These are phyloP conservation scores for Przewalskia tangutica DNA, from an alignment of 257 asterid genomes.

Conservation along the genomic window DNA sequence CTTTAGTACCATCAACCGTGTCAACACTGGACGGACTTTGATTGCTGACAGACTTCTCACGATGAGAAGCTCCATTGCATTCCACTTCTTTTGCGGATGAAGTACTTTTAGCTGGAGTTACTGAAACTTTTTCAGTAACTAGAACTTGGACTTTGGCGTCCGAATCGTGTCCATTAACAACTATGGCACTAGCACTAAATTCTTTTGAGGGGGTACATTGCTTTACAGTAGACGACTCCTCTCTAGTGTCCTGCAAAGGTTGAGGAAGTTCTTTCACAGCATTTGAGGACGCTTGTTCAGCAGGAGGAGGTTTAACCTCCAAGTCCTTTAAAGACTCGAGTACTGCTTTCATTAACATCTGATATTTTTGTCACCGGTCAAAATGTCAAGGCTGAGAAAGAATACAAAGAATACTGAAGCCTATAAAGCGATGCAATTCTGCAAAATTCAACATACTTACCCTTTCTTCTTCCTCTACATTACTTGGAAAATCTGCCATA, in stretches of 20 bases:
- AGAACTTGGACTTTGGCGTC: constrained; percentile 8
- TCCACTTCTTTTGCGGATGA: constrained; percentile 16
- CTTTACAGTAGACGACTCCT: constrained; percentile 6
- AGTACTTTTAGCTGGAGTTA: constrained; percentile 7
- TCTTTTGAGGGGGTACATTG: constrained; percentile 13
- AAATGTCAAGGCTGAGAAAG: not conserved
- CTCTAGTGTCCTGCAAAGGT: constrained; percentile 18
- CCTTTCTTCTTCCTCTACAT: constrained; percentile 85
- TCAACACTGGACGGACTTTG: constrained; percentile 31
- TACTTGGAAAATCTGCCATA: constrained; percentile 66
- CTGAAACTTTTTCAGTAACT: not conserved
- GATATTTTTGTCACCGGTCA: constrained; percentile 11
- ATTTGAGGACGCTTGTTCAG: constrained; percentile 20
- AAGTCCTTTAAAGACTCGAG: constrained; percentile 65
- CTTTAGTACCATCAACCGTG: constrained; percentile 47
- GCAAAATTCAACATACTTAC: constrained; percentile 19
- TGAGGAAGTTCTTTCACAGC: constrained; percentile 20
- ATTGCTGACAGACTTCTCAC: constrained; percentile 10
- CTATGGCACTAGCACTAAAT: constrained; percentile 5
- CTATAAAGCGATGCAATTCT: not conserved
- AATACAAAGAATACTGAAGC: not conserved
- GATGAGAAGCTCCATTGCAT: constrained; percentile 14
- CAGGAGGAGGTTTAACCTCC: constrained; percentile 19
- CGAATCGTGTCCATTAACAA: constrained; percentile 8
- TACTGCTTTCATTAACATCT: constrained; percentile 85